Conservation (phyloP, 139 green algal species). For the Picochlorum sp. region DNA sequence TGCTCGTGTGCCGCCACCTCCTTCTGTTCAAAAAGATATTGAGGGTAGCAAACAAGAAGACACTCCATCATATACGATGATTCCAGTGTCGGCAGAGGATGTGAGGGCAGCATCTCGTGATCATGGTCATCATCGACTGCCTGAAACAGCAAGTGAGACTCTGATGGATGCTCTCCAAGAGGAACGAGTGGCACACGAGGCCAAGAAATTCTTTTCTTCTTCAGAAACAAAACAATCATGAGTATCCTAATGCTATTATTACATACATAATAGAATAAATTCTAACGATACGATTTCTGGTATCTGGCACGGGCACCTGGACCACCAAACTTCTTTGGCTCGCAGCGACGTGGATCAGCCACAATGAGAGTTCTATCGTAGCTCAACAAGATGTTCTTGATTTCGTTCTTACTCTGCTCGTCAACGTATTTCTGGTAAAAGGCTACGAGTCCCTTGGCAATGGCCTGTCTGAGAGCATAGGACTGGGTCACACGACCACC, state of each 20-base stretch:
- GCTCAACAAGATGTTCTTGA: constrained; percentile 92
- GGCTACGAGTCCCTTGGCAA: constrained; percentile 95
- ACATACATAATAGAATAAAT: neutral
- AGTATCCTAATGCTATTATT: constrained; percentile 4
- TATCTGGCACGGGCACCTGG: constrained; percentile 87
- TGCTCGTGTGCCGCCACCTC: too few relatives aligned
- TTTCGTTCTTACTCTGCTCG: constrained; percentile 94
- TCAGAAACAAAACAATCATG: neutral
- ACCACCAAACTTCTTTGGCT: constrained; percentile 99
- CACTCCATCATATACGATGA: too few relatives aligned
- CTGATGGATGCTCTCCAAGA: neutral
- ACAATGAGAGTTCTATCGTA: constrained; percentile 98
- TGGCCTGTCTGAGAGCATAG: constrained; percentile 94
- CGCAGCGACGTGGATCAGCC: constrained; percentile 90
- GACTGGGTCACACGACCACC: constrained; percentile 93
- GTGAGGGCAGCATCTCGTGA: too few relatives aligned
- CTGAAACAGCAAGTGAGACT: too few relatives aligned
- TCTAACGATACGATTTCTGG: constrained; percentile 99
- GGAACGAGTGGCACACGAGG: neutral
- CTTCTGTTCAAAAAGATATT: too few relatives aligned
- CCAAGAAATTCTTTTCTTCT: neutral
- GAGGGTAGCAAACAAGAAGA: too few relatives aligned
- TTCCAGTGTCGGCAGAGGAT: too few relatives aligned
- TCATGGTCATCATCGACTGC: too few relatives aligned
- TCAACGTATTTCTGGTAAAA: constrained; percentile 99